These are phyloP conservation scores for Tothia fuscella DNA, from an alignment of 2,329 filamentous ascomycete genomes.

Conservation along the genomic window DNA sequence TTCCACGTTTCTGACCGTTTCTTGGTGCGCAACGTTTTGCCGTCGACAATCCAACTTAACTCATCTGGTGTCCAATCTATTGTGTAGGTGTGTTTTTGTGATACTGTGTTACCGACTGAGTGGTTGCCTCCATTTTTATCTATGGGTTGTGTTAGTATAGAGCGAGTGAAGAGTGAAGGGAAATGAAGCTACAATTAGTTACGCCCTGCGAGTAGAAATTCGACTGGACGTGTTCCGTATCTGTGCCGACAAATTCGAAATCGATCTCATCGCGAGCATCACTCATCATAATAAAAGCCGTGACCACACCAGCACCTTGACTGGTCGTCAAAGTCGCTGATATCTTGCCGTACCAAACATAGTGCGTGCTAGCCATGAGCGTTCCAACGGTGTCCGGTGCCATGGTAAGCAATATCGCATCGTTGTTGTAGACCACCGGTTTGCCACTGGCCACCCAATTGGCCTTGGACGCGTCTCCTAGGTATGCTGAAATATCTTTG, in stretches of 20 bases:
- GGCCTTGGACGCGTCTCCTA: conserved; percentile 65
- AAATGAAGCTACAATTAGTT: conserved; percentile 59
- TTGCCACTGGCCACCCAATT: conserved; percentile 86
- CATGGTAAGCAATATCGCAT: conserved; percentile 73
- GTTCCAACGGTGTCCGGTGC: conserved; percentile 74
- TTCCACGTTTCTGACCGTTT: conserved; percentile 79
- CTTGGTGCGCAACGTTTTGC: conserved; percentile 60
- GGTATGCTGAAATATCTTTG: conserved; percentile 63
- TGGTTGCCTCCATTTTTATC: conserved; percentile 68
- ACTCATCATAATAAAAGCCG: conserved; percentile 87
- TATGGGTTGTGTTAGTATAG: conserved; percentile 23
- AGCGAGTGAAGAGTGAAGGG: neutral
- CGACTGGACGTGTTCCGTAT: conserved; percentile 68
- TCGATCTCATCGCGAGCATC: conserved; percentile 98
- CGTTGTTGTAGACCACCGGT: conserved; percentile 54
- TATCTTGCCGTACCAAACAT: conserved; percentile 96
- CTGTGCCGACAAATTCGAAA: conserved; percentile 82
- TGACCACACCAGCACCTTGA: conserved; percentile 81
- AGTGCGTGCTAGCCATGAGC: conserved; percentile 69
- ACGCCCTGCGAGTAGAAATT: conserved; percentile 98
- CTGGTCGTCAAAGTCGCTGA: conserved; percentile 75
- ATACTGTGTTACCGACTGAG: conserved; percentile 55
- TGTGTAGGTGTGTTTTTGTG: conserved; percentile 78
- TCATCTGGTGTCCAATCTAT: conserved; percentile 83
- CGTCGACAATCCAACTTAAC: conserved; percentile 81